phyloP scores from a whole-genome alignment of 352 stramenopile species.

The Pythium periplocum region DNA sequence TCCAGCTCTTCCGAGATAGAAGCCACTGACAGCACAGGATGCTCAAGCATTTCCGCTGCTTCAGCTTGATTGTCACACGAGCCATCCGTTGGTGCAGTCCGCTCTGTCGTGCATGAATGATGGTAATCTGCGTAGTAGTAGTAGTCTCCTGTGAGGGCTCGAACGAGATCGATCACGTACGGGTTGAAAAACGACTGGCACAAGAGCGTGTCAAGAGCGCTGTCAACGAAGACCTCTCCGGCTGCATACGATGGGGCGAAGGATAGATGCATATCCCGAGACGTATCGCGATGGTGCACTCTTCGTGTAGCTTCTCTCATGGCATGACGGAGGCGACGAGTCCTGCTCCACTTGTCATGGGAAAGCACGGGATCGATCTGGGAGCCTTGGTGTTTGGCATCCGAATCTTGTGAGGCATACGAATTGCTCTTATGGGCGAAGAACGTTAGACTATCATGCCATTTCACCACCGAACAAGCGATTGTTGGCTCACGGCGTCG shows the following conservation, averaged over 20 bases:
- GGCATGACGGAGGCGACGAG: background rate
- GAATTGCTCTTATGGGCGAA: constrained; percentile 44
- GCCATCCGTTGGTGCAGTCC: too few species aligned
- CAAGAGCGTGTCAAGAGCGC: constrained; percentile 51
- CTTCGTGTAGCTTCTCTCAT: constrained; percentile 3
- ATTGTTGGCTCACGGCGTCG: constrained; percentile 9
- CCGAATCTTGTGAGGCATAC: constrained; percentile 7
- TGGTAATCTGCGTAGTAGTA: constrained; percentile 10
- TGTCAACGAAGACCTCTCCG: constrained; percentile 57
- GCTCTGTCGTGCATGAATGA: background rate
- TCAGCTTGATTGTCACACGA: constrained; percentile 10
- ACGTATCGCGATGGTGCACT: constrained; percentile 14
- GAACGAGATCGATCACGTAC: constrained; percentile 57
- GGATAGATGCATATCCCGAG: constrained; percentile 21
- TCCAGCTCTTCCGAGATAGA: constrained; percentile 27
- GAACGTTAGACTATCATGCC: constrained; percentile 44
- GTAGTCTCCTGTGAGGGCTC: constrained; percentile 39
- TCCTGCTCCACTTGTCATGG: too few species aligned
- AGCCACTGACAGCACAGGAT: constrained; percentile 28
- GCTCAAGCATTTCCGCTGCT: constrained; percentile 11
- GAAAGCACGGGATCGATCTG: too few species aligned
- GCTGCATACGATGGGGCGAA: constrained; percentile 49
- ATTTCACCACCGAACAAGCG: constrained; percentile 44
- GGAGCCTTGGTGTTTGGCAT: background rate
- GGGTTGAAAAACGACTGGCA: constrained; percentile 75